phyloP scores from a whole-genome alignment of 2,329 filamentous ascomycete species.

The Aspergillus calidoustus region DNA sequence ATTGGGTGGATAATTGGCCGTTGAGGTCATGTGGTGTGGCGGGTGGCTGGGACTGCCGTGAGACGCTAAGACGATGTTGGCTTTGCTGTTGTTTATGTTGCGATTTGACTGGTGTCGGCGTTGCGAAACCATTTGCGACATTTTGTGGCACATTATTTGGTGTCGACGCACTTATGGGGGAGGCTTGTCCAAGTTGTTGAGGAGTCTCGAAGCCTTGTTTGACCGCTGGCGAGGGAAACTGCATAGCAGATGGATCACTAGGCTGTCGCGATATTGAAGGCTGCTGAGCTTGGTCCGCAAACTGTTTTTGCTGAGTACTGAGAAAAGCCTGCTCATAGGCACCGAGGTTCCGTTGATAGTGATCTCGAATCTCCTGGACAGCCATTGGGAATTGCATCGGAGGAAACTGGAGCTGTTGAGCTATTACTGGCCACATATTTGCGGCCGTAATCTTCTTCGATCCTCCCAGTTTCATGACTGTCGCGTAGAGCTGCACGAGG shows the following conservation, averaged over 20 bases:
- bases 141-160: slow-evolving; percentile 37
- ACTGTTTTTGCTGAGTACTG: slow-evolving; percentile 49
- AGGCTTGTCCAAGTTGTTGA: slow-evolving; percentile 39
- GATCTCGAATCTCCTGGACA: slow-evolving; percentile 68
- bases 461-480: slow-evolving; percentile 76
- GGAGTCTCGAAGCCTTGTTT: slow-evolving; percentile 52
- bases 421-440: slow-evolving; percentile 76
- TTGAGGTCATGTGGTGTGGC: slow-evolving; percentile 34
- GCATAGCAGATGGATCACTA: slow-evolving; percentile 44
- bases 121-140: slow-evolving; percentile 46
- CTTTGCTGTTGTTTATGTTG: slow-evolving; percentile 38
- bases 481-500: slow-evolving; percentile 76
- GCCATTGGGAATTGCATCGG: slow-evolving; percentile 69
- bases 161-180: slow-evolving; percentile 36
- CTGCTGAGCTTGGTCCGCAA: slow-evolving; percentile 50
- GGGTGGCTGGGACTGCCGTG: slow-evolving; percentile 40
- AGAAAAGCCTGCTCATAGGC: slow-evolving; percentile 69
- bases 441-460: slow-evolving; percentile 72
- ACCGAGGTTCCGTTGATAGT: slow-evolving; percentile 76
- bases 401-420: slow-evolving; percentile 64
- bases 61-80: slow-evolving; percentile 38
- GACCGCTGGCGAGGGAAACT: slow-evolving; percentile 50
- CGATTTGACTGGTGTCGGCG: slow-evolving; percentile 40
- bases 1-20: slow-evolving; percentile 34
- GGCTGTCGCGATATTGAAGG: slow-evolving; percentile 46